Evolutionary conservation across 176 grass and related monocot genomes (phyloP).

Genomic region (Oryza longistaminata): DNA sequence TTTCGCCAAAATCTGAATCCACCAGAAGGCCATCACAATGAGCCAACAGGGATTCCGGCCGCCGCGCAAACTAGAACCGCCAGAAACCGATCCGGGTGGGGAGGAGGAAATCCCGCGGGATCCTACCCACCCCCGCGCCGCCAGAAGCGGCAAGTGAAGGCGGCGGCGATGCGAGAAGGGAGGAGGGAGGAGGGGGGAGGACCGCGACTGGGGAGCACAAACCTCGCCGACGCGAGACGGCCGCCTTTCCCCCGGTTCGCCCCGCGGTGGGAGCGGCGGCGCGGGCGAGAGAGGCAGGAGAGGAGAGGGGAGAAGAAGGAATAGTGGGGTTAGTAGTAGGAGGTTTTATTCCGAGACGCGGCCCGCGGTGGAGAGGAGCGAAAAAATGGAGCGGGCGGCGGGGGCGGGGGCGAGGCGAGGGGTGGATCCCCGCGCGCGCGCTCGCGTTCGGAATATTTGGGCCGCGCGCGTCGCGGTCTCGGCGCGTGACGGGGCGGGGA

Average conservation of each 20-base stretch:
- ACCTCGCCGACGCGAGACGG: conserved; percentile 33
- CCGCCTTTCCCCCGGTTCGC: neutral
- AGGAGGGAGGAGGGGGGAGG: neutral
- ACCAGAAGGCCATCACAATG: neutral
- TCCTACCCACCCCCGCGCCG: neutral
- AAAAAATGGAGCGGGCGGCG: neutral
- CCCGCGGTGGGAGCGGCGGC: neutral
- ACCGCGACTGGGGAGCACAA: conserved; percentile 9
- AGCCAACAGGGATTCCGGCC: neutral
- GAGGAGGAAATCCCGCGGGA: neutral
- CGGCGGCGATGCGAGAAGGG: neutral
- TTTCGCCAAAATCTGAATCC: neutral
- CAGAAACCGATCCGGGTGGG: neutral
- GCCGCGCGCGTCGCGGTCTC: neutral
- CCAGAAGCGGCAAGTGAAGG: neutral
- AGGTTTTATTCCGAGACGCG: neutral
- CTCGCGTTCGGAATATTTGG: conserved; percentile 44
- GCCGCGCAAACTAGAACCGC: neutral
- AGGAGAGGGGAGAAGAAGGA: neutral
- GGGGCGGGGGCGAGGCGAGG: neutral
- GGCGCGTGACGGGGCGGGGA: neutral
- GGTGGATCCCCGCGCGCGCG: conserved; percentile 23
- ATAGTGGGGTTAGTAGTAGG: neutral
- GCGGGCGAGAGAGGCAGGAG: neutral
- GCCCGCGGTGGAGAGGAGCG: neutral